phyloP scores from a whole-genome alignment of 805 yeast genomes.

The Metschnikowia arizonensis region DNA sequence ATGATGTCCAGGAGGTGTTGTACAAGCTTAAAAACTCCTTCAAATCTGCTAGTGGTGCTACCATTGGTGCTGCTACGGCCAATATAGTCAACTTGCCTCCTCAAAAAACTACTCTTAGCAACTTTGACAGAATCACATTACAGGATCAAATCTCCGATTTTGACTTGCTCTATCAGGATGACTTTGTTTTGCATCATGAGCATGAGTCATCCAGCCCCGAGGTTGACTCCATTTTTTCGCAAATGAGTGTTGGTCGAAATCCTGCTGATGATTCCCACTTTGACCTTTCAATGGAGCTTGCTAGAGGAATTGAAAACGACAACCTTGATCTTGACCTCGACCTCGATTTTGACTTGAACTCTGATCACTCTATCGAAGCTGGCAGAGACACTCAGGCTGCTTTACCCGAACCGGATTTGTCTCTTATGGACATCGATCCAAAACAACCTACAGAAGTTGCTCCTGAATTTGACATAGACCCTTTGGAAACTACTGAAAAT shows the following conservation, averaged over 20 bases:
- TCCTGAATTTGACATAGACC: slow-evolving; percentile 19
- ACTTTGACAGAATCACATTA: slow-evolving; percentile 56
- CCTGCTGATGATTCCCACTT: slow-evolving; percentile 25
- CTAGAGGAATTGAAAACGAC: slow-evolving; percentile 44
- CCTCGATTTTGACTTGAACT: slow-evolving; percentile 52
- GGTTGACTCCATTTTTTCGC: slow-evolving; percentile 3
- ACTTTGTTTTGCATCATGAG: slow-evolving; percentile 40
- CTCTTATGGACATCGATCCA: slow-evolving; percentile 13
- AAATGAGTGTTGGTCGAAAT: slow-evolving; percentile 13
- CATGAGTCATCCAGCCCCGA: slow-evolving; percentile 17
- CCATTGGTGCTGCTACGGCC: slow-evolving; percentile 25
- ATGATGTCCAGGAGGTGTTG: slow-evolving; percentile 72
- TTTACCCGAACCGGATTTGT: slow-evolving; percentile 18
- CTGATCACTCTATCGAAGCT: slow-evolving; percentile 49
- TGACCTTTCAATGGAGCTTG: slow-evolving; percentile 65
- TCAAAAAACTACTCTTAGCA: slow-evolving; percentile 56
- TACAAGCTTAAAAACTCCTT: slow-evolving; percentile 68
- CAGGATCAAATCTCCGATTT: slow-evolving; percentile 76
- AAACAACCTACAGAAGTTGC: slow-evolving; percentile 2
- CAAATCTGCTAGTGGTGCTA: slow-evolving; percentile 36
- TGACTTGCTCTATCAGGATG: slow-evolving; percentile 67
- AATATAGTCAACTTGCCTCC: slow-evolving; percentile 55
- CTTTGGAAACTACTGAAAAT: slow-evolving; percentile 34
- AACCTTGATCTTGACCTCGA: slow-evolving; percentile 24
- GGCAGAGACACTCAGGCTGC: slow-evolving; percentile 42